phyloP scores from a whole-genome alignment of 2,329 filamentous ascomycete genomes.

The Rhexocercosporidium sp. region DNA sequence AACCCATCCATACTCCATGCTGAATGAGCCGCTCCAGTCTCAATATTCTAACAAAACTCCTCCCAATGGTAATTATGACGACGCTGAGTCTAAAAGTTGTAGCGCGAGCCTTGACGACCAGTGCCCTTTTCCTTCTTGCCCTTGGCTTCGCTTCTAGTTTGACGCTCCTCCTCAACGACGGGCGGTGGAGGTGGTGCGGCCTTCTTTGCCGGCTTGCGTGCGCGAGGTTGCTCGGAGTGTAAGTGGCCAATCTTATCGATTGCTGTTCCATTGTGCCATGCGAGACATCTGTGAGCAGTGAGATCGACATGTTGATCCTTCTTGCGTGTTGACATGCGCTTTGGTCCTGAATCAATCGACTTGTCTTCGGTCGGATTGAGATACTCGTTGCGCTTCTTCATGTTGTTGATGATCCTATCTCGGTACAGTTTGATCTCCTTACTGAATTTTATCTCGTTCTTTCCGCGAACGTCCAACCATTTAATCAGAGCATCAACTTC shows the following conservation, averaged over 20 bases:
- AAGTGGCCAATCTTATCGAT: constrained; percentile 61
- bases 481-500: constrained; percentile 78
- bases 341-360: constrained; percentile 50
- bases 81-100: constrained; percentile 18
- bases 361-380: constrained; percentile 59
- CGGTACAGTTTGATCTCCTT: constrained; percentile 84
- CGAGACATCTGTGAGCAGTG: constrained; percentile 62
- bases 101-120: constrained; percentile 32
- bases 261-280: constrained; percentile 69
- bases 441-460: constrained; percentile 83
- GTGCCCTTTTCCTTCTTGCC: constrained; percentile 33
- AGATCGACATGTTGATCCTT: constrained; percentile 59
- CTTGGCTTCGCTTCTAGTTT: constrained; percentile 37
- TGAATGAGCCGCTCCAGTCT: constrained; percentile 1
- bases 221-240: constrained; percentile 61
- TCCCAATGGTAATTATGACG: background rate
- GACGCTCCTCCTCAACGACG: constrained; percentile 47
- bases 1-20: constrained; percentile 12
- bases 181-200: constrained; percentile 26
- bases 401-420: constrained; percentile 77
- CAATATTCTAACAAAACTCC: constrained; percentile 3
- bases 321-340: constrained; percentile 66
- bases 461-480: constrained; percentile 88
- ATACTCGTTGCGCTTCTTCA: constrained; percentile 80
- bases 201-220: constrained; percentile 44